Evolutionary conservation across 2,329 filamentous ascomycete genomes (phyloP), one percentile per base, ranked within the genome.

Genomic region (Chalaropsis thielavioides): DNA sequence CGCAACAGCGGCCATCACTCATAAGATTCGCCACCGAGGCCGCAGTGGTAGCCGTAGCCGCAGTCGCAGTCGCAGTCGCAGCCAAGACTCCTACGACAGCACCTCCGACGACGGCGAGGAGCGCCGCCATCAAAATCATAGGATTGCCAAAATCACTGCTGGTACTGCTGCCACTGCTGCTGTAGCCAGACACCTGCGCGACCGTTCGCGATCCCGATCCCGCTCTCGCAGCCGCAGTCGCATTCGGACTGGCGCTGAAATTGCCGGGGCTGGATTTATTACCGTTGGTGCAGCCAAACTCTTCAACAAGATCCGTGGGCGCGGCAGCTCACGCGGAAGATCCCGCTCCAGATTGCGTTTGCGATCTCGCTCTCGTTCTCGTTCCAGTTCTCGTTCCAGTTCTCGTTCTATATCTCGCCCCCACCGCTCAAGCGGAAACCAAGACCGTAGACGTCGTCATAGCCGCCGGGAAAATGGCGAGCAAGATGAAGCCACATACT

Each of bases 271-370:
- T 8, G 83, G 83, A 4, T 75, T 85, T 3, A 82, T 81, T 24
- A 83, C 81, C 59, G 83, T 83, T 8, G 80, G 81, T 0, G 83
- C 83, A 46, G 81, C 80, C 69, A 84, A 84, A 71, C 71, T 85
- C 24, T 86, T 83, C 74, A 82, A 86, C 72, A 78, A 77, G 60
- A 80, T 79, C 69, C 79, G 64, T 2, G 31, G 59, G 40, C 46
- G 83, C 73, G 80, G 84, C 11, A 85, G 27, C 11, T 64, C 63
- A 38, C 19, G 40, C 84, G 78, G 81, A 84, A 71, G 80, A 83
- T 65, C 73, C 71, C 49, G 74, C 76, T 67, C 72, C 72, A 56
- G 71, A 74, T 59, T 71, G 73, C 70, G 71, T 71, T 64, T 71
- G 65, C 67, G 67, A 10, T 69, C 68, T 22, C 68, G 69, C 5